phyloP scores from a whole-genome alignment of 78 protist genomes.

The Parvularia atlantis region DNA sequence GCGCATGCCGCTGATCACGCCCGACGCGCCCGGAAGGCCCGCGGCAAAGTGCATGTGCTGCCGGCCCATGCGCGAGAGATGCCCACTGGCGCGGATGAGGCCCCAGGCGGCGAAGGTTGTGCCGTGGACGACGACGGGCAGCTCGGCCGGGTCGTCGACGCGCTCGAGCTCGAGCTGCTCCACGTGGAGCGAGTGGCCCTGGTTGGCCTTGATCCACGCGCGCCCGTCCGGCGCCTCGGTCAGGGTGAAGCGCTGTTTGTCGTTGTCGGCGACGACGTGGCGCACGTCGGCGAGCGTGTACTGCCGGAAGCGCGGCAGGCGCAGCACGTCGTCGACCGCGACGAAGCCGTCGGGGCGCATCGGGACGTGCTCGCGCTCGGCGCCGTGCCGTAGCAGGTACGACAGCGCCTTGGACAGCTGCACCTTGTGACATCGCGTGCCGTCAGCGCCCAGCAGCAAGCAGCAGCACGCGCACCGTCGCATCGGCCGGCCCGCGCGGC shows the following conservation, averaged over 20 bases:
- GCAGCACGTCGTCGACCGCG: not conserved
- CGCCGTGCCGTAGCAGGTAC: conserved; percentile 18
- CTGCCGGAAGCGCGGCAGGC: not conserved
- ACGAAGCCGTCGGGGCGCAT: conserved; percentile 9
- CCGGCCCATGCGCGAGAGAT: conserved; percentile 33
- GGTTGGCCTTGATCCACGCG: conserved; percentile 32
- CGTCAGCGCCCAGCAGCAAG: no score
- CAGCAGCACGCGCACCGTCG: no score
- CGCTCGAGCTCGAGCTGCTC: not conserved
- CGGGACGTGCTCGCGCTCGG: conserved; percentile 1
- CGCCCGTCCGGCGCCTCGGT: not conserved
- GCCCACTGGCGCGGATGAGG: conserved; percentile 10
- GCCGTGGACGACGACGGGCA: conserved; percentile 43
- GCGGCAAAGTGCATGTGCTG: conserved; percentile 48
- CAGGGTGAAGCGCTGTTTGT: conserved; percentile 23
- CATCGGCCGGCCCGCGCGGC: no score
- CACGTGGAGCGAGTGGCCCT: conserved; percentile 41
- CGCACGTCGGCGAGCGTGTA: not conserved
- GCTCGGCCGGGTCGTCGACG: not conserved
- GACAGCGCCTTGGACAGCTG: not conserved
- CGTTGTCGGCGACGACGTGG: conserved; percentile 1
- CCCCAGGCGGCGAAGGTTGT: conserved; percentile 1
- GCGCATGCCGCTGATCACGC: conserved; percentile 61
- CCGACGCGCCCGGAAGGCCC: conserved; percentile 20
- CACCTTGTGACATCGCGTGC: no score